Base-by-base conservation (phyloP, 495 filamentous ascomycete species). In the Talaromyces stipitatus region DNA sequence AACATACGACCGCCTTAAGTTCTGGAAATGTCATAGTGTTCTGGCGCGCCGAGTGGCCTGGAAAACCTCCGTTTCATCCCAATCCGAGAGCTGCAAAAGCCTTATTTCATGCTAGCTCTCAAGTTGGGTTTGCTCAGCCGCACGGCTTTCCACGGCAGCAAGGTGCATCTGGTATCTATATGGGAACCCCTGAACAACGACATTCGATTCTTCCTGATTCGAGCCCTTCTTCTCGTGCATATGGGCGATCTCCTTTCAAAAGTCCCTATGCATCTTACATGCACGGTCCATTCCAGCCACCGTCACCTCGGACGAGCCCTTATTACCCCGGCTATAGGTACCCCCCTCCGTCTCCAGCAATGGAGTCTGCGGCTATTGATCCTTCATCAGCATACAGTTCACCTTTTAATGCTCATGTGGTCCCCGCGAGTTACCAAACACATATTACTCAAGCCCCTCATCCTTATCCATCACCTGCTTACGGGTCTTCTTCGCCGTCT, bases 21-120 rank as follows among this genome's bases (percentile, higher is more conserved):
- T 64, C 77, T 16, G 88, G 85, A 26, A 88, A 76, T 63, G 72
- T 85, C 24, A 81, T 89, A 22, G 85, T 91, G 3, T 76, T 85
- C 65, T 92, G 89, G 89, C 81, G 82, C 64, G 78, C 86, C 2
- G 86, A 90, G 64, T 92, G 89, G 89, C 89, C 89, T 36, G 80
- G 82, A 57, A 72, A 81, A 29, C 85, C 85, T 6, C 88, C 87
- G 0, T 92, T 90, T 67, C 69, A 79, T 62, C 75, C 79, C 14
- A 74, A 87, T 60, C 78, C 79, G 57, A 74, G 63, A 26, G 62
- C 64, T 29, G 64, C 62, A 11, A 78, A 76, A 61, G 60, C 64
- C 32, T 41, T 59, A 9, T 16, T 59, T 11, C 50, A 59, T 30
- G 57, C 50, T 2, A 54, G 50, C 12, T 32, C 46, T 14, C 56